Base-by-base conservation (phyloP, 1,284 basidiomycete species). In the Dichomitus squalens region DNA sequence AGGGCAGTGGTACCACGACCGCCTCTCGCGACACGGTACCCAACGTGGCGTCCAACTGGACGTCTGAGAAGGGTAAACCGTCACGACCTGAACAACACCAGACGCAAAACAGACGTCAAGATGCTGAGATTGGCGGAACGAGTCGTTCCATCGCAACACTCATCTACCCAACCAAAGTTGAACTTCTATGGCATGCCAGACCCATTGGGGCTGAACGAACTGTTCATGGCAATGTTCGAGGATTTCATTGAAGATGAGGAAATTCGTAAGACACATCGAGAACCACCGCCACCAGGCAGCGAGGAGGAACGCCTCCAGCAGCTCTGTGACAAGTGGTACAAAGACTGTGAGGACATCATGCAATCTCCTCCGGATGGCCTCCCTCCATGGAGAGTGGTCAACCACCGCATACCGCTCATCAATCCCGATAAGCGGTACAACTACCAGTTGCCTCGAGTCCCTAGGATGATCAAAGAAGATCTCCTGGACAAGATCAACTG, bases 401-500 rank as follows among this genome's bases (percentile, higher is more conserved):
- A 49, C 16, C 48, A 49, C 16, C 9, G 34, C 2, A 49, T 49
- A 1, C 48, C 48, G 4, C 16, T 49, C 1, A 11, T 49, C 4
- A 39, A 52, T 16, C 11, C 8, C 4, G 7, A 43, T 2, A 52
- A 52, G 20, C 29, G 16, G 12, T 52, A 52, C 18, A 43, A 44
- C 6, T 52, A 52, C 20, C 20, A 21, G 1, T 36, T 9, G 3
- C 33, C n/a, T n/a, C 23, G 7, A 1, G 18, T 14, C 16, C 21
- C 36, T 6, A 23, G 18, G 7, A 21, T 60, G 31, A 14, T 55
- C 0, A 29, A 49, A 16, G n/a, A 23, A 1, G 35, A 53, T 11
- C 52, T 70, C 2, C 29, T 41, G 0, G 66, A 61, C 11, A 73
- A 73, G 49, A 63, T 68, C 1, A 41, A 68, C 14, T 33, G 34